Evolutionary conservation across 345 rosid genomes (phyloP).

Genomic region (Aquilaria yunnanensis): DNA sequence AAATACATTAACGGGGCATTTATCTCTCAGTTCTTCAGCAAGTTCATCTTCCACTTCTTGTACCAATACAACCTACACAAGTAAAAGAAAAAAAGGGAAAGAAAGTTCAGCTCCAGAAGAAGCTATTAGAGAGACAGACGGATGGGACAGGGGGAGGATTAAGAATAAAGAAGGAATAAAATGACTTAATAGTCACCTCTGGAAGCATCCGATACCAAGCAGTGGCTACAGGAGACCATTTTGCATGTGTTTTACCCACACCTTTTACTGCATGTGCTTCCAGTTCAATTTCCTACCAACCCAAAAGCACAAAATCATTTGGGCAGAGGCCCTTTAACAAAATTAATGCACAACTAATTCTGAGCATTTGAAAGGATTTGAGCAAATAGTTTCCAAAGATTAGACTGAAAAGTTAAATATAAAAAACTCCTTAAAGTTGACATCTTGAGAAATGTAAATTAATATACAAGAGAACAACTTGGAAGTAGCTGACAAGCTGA

Average conservation of each 20-base stretch:
- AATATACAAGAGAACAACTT: no score
- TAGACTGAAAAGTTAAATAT: no score
- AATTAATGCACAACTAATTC: no score
- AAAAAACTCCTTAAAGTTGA: no score
- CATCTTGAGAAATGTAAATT: no score
- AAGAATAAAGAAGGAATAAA: not conserved
- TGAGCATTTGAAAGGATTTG: not conserved
- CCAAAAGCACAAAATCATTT: not conserved
- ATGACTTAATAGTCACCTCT: slow-evolving; percentile 39
- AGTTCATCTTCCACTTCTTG: slow-evolving; percentile 50
- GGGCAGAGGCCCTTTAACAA: no score
- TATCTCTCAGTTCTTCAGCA: slow-evolving; percentile 60
- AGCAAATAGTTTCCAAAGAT: not conserved
- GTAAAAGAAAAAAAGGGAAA: not conserved
- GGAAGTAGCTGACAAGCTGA: no score
- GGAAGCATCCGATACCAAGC: slow-evolving; percentile 98
- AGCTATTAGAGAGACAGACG: no score
- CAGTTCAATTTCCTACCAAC: slow-evolving; percentile 78
- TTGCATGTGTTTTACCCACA: slow-evolving; percentile 85
- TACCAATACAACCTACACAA: slow-evolving; percentile 53
- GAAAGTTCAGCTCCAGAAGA: not conserved
- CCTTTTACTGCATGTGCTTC: slow-evolving; percentile 98
- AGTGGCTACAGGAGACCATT: slow-evolving; percentile 98
- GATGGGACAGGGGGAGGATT: no score
- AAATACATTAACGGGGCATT: slow-evolving; percentile 74